Percentiles rank a stretch among this genome's conserved stretches.
Evolutionary conservation across 352 stramenopile species (phyloP).

Genomic region (Phytophthora pseudosyringae): DNA sequence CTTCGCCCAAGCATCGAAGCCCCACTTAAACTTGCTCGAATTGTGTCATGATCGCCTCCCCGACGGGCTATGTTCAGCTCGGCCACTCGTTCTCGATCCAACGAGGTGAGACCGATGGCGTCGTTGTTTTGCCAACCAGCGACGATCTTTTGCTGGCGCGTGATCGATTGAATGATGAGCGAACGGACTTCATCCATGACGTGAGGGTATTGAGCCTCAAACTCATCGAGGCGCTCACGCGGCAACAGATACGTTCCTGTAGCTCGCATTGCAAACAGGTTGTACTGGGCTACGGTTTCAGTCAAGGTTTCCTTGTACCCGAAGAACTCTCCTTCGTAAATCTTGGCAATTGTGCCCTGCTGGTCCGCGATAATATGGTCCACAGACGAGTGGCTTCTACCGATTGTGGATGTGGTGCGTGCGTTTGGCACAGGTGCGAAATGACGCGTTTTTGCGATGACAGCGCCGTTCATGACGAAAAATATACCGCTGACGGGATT

Average conservation of each 20-base stretch:
- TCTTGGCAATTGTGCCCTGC: slow-evolving; percentile 56
- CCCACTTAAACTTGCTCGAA: slow-evolving; percentile 27
- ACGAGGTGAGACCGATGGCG: slow-evolving; percentile 57
- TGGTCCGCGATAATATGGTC: slow-evolving; percentile 40
- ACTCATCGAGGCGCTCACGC: slow-evolving; percentile 61
- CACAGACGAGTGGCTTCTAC: slow-evolving; percentile 17
- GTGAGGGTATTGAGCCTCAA: slow-evolving; percentile 56
- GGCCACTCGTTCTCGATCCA: slow-evolving; percentile 51
- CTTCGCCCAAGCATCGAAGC: slow-evolving; percentile 24
- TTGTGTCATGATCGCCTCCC: slow-evolving; percentile 20
- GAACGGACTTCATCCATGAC: slow-evolving; percentile 71
- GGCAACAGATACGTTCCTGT: slow-evolving; percentile 73
- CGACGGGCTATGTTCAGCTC: slow-evolving; percentile 30
- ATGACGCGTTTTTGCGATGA: slow-evolving; percentile 54
- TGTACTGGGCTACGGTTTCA: slow-evolving; percentile 62
- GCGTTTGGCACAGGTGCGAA: slow-evolving; percentile 11
- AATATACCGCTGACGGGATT: slow-evolving; percentile 79
- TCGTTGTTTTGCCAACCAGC: slow-evolving; percentile 81
- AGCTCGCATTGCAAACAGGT: slow-evolving; percentile 65
- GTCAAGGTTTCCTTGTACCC: slow-evolving; percentile 81
- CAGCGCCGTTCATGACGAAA: slow-evolving; percentile 71
- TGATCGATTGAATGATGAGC: slow-evolving; percentile 82
- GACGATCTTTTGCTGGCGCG: slow-evolving; percentile 74
- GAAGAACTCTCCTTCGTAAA: slow-evolving; percentile 82
- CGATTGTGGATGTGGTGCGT: slow-evolving; percentile 9